Evolutionary conservation across 345 rosid species (phyloP), one percentile per base, ranked within the genome.

Genomic region (Ceriops tagal): DNA sequence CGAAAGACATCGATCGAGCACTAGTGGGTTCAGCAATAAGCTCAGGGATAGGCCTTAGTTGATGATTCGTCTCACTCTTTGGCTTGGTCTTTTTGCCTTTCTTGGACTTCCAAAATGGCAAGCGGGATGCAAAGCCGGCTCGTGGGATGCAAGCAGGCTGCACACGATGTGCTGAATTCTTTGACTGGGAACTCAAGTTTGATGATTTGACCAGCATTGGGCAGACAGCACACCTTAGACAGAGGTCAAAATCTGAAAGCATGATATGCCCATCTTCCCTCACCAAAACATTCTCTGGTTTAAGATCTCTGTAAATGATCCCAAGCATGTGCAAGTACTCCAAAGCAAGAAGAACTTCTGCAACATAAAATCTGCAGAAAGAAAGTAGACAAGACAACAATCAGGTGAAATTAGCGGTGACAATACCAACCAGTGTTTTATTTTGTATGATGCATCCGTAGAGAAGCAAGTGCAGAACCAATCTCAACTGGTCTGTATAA

Each of bases 251-350:
- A 66, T 75, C 79, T 16, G 79, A 75, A 61, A 75, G 75, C 75
- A 75, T 75, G 60, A 75, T 75, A 31, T 75, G 79, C 21, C 79
- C 79, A 55, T 75, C 79, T 65, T 75, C 79, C 59, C 79, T 53
- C 28, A 75, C 75, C 55, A 75, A 60, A 27, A 75, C 79, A 53
- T 75, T 75, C 67, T 75, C 79, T 27, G 79, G 79, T 55, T 75
- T 75, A 15, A 75, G 79, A 71, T 75, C 79, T 43, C 79, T 70
- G 67, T 75, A 75, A 35, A 75, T 75, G 67, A 75, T 75, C 58
- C 79, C 79, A 20, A 75, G 79, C 79, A 75, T 65, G 74, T 75
- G 79, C 74, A 75, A 66, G 67, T 75, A 70, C 67, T 75, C 79
- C 67, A 75, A 64, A 60, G 79, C 74, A 61, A 75, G 79, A 59